These are phyloP conservation scores for Umbilicaria muhlenbergii DNA, from an alignment of 495 filamentous ascomycete species.

Conservation along the genomic window DNA sequence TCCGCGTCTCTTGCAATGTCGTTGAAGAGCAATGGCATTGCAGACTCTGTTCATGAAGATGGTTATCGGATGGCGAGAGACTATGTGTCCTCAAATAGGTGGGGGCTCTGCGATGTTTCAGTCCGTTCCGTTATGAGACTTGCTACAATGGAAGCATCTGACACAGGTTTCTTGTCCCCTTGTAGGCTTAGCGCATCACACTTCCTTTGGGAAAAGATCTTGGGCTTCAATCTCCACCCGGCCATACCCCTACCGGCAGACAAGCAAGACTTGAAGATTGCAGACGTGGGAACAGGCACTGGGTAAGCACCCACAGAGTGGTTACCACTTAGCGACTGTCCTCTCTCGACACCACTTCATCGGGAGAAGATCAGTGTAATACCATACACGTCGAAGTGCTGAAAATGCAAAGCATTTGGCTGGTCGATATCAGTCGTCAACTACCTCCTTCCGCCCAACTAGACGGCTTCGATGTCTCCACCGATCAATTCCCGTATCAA, in stretches of 20 bases:
- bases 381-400: not conserved
- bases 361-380: not conserved
- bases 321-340: too few species aligned
- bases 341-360: not conserved
- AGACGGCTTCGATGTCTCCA: conserved; percentile 13
- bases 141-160: too few species aligned
- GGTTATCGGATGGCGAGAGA: too few species aligned
- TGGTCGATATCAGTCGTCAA: conserved; percentile 15
- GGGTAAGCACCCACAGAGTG: conserved; percentile 10
- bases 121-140: too few species aligned
- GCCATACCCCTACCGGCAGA: conserved; percentile 10
- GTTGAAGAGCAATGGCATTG: too few species aligned
- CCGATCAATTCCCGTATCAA: conserved; percentile 3
- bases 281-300: conserved; percentile 20
- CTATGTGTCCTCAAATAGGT: too few species aligned
- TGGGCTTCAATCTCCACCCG: conserved; percentile 16
- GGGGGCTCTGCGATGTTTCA: too few species aligned
- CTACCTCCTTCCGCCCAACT: conserved; percentile 13
- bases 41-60: too few species aligned
- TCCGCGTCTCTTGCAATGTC: too few species aligned
- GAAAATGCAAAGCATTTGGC: conserved; percentile 15
- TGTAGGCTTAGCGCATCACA: conserved; percentile 16
- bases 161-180: too few species aligned
- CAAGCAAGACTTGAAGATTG: conserved; percentile 13
- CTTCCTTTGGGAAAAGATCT: conserved; percentile 16